These are phyloP conservation scores for Yarrowia keelungensis DNA, from an alignment of 805 yeast species.

Conservation along the genomic window DNA sequence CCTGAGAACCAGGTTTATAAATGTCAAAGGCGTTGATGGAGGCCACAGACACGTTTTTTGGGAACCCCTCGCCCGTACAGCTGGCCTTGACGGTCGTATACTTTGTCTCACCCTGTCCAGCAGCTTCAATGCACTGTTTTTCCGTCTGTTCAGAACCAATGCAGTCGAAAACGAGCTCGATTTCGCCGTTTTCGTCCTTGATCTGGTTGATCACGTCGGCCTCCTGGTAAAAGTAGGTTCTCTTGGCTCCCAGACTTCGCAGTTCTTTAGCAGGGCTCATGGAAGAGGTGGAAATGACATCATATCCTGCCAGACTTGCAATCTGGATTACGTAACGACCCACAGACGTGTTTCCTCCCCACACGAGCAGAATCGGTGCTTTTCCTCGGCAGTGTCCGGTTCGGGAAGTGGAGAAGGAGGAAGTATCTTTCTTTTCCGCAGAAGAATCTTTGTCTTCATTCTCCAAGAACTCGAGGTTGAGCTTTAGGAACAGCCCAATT, in stretches of 20 bases:
- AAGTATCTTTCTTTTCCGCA: neutral
- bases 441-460: neutral
- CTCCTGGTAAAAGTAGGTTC: conserved; percentile 18
- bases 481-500: conserved; percentile 6
- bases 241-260: conserved; percentile 11
- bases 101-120: neutral
- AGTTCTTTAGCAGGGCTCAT: conserved; percentile 26
- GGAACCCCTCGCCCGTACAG: conserved; percentile 2
- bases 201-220: conserved; percentile 22
- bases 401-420: neutral
- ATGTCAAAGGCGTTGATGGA: conserved; percentile 10
- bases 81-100: conserved; percentile 22
- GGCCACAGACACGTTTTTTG: neutral
- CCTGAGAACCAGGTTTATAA: neutral
- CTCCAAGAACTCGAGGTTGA: neutral
- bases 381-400: neutral
- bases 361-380: neutral
- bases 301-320: conserved; percentile 7
- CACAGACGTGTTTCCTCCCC: conserved; percentile 36
- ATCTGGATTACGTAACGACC: conserved; percentile 14
- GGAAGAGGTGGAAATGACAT: conserved; percentile 15
- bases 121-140: conserved; percentile 9
- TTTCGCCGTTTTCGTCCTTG: conserved; percentile 22
- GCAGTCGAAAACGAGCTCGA: conserved; percentile 24
- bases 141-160: neutral